phyloP scores from a whole-genome alignment of 371 early-diverging fungal species.

The Mortierella sp. region DNA sequence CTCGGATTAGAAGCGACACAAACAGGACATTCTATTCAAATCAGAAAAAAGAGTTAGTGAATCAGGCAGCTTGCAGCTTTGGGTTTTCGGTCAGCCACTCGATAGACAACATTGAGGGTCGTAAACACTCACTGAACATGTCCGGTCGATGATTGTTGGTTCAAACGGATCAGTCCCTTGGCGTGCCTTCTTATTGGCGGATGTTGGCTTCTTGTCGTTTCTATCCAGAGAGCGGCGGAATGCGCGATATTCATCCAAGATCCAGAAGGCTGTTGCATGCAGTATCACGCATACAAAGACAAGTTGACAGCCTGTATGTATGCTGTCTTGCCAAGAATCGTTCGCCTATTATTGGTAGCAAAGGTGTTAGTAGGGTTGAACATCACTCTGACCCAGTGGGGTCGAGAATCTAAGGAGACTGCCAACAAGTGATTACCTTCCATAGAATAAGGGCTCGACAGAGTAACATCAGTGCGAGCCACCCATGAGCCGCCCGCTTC shows the following conservation, averaged over 20 bases:
- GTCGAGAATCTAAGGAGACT: too few relatives aligned
- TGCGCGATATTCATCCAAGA: constrained; percentile 31
- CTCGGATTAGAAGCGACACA: constrained; percentile 8
- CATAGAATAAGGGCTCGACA: constrained; percentile 14
- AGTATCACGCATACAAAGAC: constrained; percentile 21
- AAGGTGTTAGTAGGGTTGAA: too few relatives aligned
- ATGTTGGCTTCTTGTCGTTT: neutral
- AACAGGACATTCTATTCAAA: constrained; percentile 18
- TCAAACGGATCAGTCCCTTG: constrained; percentile 28
- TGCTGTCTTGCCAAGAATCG: neutral
- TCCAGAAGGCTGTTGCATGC: constrained; percentile 46
- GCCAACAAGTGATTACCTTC: constrained; percentile 10
- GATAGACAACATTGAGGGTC: neutral
- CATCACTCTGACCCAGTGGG: too few relatives aligned
- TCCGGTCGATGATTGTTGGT: constrained; percentile 16
- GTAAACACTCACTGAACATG: constrained; percentile 23
- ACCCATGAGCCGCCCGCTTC: constrained; percentile 41
- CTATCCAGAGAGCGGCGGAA: constrained; percentile 1
- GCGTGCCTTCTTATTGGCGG: constrained; percentile 4
- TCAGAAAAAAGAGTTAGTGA: neutral
- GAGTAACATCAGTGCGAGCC: constrained; percentile 16
- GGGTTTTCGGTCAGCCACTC: neutral
- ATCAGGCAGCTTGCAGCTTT: neutral
- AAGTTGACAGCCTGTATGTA: constrained; percentile 2
- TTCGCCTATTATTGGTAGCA: neutral